Evolutionary conservation across 345 rosid genomes (phyloP), one percentile per base, ranked within the genome.

Genomic region (Hevea brasiliensis): DNA sequence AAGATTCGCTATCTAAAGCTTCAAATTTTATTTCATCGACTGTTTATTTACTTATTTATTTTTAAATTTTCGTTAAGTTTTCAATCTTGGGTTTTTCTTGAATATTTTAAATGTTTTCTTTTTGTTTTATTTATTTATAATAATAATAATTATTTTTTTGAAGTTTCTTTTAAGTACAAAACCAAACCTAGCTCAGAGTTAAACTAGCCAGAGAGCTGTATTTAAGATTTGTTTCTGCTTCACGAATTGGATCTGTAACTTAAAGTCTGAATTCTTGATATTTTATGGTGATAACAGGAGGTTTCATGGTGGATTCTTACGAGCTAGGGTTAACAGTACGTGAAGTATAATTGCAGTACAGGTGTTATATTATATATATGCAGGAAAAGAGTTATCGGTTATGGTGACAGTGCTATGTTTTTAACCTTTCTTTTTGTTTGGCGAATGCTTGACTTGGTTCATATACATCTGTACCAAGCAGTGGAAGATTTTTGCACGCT

Each of bases 251-350:
- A 70, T 70, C 74, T 56, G 64, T 26, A 37, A 64, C 76, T 21
- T 50, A 21, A 14, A 21, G 41, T 48, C 7, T 44, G 23, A 10
- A 32, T 15, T 62, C 15, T 21, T 12, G 11, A 3, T 48, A n/a
- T n/a, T n/a, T n/a, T n/a, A n/a, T n/a, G n/a, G n/a, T n/a, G n/a
- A n/a, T n/a, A n/a, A n/a, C n/a, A 9, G 12, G 2, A 47, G 48
- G 7, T 74, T 55, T 47, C 6, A 51, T 50, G 40, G 21, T 20
- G 44, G 35, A 4, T 32, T 32, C 37, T 32, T 32, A 23, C 45
- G 7, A 78, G 73, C 77, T 84, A 84, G 86, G 86, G 87, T 78
- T 84, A 68, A 68, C 57, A 27, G 75, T 67, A 78, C 82, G 81
- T 81, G 80, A 69, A 78, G 72, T 66, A 50, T 20, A 75, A 40